Evolutionary conservation across 2,329 filamentous ascomycete species (phyloP).

Genomic region (Iodosphaeria phyllophila): DNA sequence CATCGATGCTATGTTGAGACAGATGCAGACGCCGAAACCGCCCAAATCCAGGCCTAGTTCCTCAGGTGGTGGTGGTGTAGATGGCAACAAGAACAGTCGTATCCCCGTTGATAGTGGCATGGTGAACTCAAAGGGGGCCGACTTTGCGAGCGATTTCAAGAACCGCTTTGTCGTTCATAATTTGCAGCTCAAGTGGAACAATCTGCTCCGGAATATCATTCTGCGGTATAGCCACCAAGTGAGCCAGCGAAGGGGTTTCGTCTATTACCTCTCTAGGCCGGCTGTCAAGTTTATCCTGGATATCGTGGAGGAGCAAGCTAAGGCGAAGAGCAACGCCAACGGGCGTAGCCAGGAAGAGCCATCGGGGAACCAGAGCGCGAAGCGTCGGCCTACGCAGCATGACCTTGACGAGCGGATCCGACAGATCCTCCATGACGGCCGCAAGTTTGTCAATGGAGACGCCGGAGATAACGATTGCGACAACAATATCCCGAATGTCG

Average conservation of each 20-base stretch:
- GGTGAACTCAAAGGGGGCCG: constrained; percentile 55
- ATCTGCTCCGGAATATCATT: constrained; percentile 85
- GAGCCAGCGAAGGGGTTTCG: constrained; percentile 83
- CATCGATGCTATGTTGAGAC: constrained; percentile 36
- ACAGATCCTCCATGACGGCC: constrained; percentile 68
- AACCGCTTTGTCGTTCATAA: constrained; percentile 98
- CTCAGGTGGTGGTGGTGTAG: constrained; percentile 16
- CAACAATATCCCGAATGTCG: constrained; percentile 15
- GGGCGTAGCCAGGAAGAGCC: no score
- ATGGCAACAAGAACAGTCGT: constrained; percentile 41
- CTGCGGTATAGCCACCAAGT: constrained; percentile 95
- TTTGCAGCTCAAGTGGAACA: constrained; percentile 96
- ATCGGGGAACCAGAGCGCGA: constrained; percentile 8
- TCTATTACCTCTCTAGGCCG: constrained; percentile 91
- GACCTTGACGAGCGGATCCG: constrained; percentile 73
- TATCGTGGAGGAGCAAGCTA: constrained; percentile 86
- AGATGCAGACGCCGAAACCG: constrained; percentile 22
- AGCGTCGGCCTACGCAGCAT: constrained; percentile 37
- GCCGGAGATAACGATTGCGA: constrained; percentile 33
- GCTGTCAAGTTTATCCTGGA: constrained; percentile 97
- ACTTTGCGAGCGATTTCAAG: constrained; percentile 88
- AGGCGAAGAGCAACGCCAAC: constrained; percentile 30
- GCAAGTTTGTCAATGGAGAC: constrained; percentile 61
- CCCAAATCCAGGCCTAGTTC: constrained; percentile 10
- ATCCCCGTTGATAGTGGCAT: no score